Percentiles rank a stretch among this genome's conserved stretches.
Evolutionary conservation across 192 early-diverging fungal genomes (phyloP).

Genomic region (Cladochytrium replicatum): DNA sequence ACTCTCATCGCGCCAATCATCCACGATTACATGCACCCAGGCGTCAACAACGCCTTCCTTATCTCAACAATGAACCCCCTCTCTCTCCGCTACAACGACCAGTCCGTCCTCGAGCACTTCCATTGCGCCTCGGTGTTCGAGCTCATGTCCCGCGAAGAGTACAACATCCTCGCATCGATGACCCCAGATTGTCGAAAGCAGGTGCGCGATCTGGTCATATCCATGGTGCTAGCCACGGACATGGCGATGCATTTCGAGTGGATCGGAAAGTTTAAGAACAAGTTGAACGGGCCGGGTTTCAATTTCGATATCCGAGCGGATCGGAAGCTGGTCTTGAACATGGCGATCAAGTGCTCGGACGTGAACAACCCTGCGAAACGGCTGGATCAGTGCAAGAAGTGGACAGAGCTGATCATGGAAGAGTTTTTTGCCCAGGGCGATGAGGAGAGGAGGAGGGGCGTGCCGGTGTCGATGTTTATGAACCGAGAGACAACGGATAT

Average conservation of each 20-base stretch:
- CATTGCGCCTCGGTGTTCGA: constrained; percentile 47
- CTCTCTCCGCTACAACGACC: constrained; percentile 86
- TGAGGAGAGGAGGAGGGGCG: constrained; percentile 28
- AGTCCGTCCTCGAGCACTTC: constrained; percentile 87
- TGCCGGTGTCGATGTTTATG: constrained; percentile 42
- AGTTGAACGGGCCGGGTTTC: constrained; percentile 16
- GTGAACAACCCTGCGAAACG: constrained; percentile 43
- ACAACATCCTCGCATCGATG: constrained; percentile 27
- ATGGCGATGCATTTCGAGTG: constrained; percentile 45
- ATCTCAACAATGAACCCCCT: constrained; percentile 69
- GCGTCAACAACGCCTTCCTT: constrained; percentile 91
- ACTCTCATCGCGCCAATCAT: constrained; percentile 35
- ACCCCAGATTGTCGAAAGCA: constrained; percentile 18
- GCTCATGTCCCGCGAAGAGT: constrained; percentile 26
- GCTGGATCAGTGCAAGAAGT: constrained; percentile 16
- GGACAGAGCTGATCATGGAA: constrained; percentile 41
- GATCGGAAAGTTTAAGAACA: constrained; percentile 43
- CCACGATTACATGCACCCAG: constrained; percentile 67
- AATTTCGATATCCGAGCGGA: constrained; percentile 26
- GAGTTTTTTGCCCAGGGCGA: constrained; percentile 47
- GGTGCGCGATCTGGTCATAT: constrained; percentile 31
- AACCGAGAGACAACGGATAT: constrained; percentile 40
- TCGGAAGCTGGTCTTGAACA: constrained; percentile 19
- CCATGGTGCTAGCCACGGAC: constrained; percentile 45
- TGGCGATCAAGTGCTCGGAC: constrained; percentile 47